Evolutionary conservation across 2,329 filamentous ascomycete species (phyloP), one percentile per base, ranked within the genome.

Genomic region (Alternaria sp.): DNA sequence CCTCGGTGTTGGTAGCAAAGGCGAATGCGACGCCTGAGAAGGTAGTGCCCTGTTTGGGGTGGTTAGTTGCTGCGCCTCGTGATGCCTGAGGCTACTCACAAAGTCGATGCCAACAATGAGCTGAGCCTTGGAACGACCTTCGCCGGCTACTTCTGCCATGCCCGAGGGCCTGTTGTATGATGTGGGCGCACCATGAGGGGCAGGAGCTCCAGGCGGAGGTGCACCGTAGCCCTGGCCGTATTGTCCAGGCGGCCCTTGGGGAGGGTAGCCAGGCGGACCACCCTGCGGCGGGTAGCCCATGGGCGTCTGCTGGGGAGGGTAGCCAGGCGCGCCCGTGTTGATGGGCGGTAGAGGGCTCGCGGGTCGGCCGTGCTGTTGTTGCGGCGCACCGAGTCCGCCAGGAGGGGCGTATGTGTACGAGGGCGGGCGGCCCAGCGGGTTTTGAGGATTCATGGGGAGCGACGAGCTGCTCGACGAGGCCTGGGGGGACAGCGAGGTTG

Each of bases 21-120:
- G 89, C 89, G 78, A 97, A 99, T 32, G 94, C 94, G 65, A 98
- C 94, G 78, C 95, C 95, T 3, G 95, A 98, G 79, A 98, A 99
- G 5, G 95, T 99, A 18, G 95, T 99, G 68, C 95, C 93, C 93
- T 96, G 73, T 51, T 43, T 36, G 39, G 39, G 39, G 22, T 53
- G 16, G 59, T 73, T 63, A 72, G 67, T 63, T 20, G 38, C 26
- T 61, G 64, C 57, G 65, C 59, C 38, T 54, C 57, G 64, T 20
- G 52, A 89, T 83, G 46, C 36, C 36, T 34, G n/a, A 22, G 38
- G 48, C 30, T 22, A 70, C 74, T 70, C 83, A 96, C 95, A 85
- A 99, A 99, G 81, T 99, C 95, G 78, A 99, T 98, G 69, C 95
- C 95, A 56, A 99, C 95, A 79, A 99, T 99, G 74, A 99, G 85